A percentile compares a stretch with the other conserved stretches of the same genome.
These are phyloP conservation scores for Casuarina glauca DNA, from an alignment of 306 rosid genomes.

Conservation along the genomic window DNA sequence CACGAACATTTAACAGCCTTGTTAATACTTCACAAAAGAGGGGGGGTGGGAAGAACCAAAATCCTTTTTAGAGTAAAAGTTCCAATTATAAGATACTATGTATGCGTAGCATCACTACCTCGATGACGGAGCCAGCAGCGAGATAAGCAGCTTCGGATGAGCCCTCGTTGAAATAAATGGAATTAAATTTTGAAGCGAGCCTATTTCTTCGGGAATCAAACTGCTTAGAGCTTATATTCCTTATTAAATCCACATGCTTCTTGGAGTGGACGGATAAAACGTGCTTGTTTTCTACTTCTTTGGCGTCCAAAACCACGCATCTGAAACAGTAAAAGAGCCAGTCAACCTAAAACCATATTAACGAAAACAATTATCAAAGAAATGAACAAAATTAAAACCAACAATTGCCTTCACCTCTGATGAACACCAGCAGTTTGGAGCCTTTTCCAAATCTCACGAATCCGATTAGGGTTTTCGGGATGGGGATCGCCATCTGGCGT, in stretches of 20 bases:
- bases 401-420: conserved; percentile 42
- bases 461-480: conserved; percentile 78
- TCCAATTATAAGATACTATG: no score
- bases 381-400: background rate
- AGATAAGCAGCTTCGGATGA: conserved; percentile 90
- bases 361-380: background rate
- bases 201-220: conserved; percentile 46
- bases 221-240: conserved; percentile 61
- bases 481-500: conserved; percentile 51
- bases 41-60: background rate
- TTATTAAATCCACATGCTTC: conserved; percentile 60
- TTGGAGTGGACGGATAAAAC: conserved; percentile 61
- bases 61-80: background rate
- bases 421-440: conserved; percentile 54
- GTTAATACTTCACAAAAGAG: background rate
- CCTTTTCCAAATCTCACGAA: conserved; percentile 70
- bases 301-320: conserved; percentile 75
- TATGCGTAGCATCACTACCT: conserved; percentile 41
- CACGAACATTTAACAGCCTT: conserved; percentile 20
- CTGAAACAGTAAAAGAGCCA: conserved; percentile 40
- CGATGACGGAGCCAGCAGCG: conserved; percentile 79
- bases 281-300: conserved; percentile 67
- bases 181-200: conserved; percentile 47
- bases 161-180: conserved; percentile 80
- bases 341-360: background rate